These are phyloP conservation scores for Telfairia occidentalis DNA, from an alignment of 331 rosid genomes.

Conservation along the genomic window DNA sequence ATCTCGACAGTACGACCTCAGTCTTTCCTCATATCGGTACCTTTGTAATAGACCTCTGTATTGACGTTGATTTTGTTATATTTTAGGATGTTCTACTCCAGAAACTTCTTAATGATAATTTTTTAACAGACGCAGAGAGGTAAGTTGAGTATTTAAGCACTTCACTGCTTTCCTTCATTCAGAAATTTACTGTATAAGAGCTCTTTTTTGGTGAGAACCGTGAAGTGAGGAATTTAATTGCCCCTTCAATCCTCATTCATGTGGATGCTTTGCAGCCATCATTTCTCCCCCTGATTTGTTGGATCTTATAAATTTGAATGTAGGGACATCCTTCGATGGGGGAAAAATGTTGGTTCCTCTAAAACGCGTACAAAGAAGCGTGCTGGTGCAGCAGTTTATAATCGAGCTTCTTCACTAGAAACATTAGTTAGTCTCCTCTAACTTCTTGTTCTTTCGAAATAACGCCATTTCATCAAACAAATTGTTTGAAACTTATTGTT, in stretches of 20 bases:
- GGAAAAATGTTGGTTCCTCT: constrained; percentile 63
- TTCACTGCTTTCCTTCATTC: not conserved
- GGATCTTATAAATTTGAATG: constrained; percentile 17
- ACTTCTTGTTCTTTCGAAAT: constrained; percentile 1
- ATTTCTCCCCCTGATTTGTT: not conserved
- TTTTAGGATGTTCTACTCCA: constrained; percentile 77
- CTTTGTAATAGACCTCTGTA: not conserved
- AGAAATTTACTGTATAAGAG: not conserved
- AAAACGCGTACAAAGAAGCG: constrained; percentile 76
- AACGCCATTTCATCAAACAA: not conserved
- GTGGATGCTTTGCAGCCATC: not conserved
- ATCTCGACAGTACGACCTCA: not conserved
- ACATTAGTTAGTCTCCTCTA: constrained; percentile 52
- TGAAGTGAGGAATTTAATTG: not conserved
- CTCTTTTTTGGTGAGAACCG: not conserved
- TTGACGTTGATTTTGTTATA: constrained; percentile 14
- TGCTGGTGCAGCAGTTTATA: constrained; percentile 80
- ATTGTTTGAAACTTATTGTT: not conserved
- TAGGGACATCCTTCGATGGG: constrained; percentile 95
- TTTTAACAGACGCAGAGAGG: constrained; percentile 77
- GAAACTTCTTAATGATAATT: constrained; percentile 51
- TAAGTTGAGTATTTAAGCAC: constrained; percentile 23
- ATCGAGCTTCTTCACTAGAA: constrained; percentile 86
- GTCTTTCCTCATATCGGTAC: not conserved
- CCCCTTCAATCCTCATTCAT: not conserved